Conservation (phyloP, 352 stramenopile genomes). For the Saprolegnia parasitica region DNA sequence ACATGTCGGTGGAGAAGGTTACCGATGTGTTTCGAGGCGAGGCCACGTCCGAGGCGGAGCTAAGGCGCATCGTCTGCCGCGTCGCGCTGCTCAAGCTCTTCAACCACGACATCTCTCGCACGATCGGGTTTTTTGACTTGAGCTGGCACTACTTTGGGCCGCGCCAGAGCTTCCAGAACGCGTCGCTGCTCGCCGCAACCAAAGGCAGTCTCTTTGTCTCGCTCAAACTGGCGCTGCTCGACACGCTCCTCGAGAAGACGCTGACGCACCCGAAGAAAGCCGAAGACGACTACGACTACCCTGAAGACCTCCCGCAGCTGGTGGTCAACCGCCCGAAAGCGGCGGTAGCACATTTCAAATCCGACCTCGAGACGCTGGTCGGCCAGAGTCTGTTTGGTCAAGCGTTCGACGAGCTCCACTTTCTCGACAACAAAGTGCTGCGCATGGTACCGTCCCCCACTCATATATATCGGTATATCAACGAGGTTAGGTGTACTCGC, state of each 20-base stretch:
- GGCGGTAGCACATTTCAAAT: constrained; percentile 64
- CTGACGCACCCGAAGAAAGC: constrained; percentile 66
- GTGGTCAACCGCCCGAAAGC: constrained; percentile 83
- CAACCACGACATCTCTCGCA: constrained; percentile 64
- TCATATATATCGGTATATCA: too few species aligned
- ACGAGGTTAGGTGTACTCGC: constrained; percentile 60
- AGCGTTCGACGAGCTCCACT: constrained; percentile 82
- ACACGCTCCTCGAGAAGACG: constrained; percentile 63
- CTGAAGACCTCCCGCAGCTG: constrained; percentile 80
- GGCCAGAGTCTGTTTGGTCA: constrained; percentile 80
- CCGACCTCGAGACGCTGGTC: constrained; percentile 46
- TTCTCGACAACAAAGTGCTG: constrained; percentile 58
- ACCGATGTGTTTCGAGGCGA: constrained; percentile 5
- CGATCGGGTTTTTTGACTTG: constrained; percentile 71
- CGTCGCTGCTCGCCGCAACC: constrained; percentile 51
- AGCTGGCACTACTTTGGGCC: constrained; percentile 69
- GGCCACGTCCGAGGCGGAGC: background rate
- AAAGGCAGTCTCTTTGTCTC: constrained; percentile 62
- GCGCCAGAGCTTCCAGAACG: constrained; percentile 35
- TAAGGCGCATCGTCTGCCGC: constrained; percentile 42
- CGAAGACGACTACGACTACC: constrained; percentile 91
- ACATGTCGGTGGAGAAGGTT: constrained; percentile 27
- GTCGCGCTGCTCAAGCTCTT: constrained; percentile 65
- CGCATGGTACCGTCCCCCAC: constrained; percentile 79
- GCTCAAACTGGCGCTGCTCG: constrained; percentile 80